Conservation (phyloP, 371 early-diverging fungal species). For the Mortierella sp. region DNA sequence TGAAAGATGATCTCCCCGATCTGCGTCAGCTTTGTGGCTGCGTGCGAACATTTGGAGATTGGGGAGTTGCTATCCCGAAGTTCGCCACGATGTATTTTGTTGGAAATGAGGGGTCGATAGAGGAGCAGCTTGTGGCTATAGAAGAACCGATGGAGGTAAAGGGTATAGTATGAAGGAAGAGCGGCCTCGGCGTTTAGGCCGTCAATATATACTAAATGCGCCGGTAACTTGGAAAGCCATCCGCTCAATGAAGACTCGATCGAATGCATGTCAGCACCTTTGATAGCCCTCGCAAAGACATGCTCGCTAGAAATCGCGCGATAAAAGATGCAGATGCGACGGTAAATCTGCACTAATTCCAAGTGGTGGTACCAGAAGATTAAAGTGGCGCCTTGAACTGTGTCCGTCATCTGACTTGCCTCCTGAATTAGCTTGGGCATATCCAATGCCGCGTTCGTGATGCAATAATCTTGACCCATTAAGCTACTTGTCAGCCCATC, state of each 20-base stretch:
- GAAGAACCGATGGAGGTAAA: constrained; percentile 54
- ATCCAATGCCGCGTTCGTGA: constrained; percentile 29
- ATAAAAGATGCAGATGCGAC: constrained; percentile 48
- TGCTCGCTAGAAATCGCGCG: constrained; percentile 35
- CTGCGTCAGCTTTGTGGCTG: constrained; percentile 43
- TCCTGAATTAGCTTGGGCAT: constrained; percentile 45
- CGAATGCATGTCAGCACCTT: constrained; percentile 29
- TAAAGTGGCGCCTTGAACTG: constrained; percentile 51
- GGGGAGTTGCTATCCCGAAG: constrained; percentile 39
- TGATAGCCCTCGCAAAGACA: constrained; percentile 17
- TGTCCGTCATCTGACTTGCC: constrained; percentile 50
- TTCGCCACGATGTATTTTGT: constrained; percentile 43
- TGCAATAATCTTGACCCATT: constrained; percentile 48
- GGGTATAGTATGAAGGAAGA: constrained; percentile 54
- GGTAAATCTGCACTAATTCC: constrained; percentile 46
- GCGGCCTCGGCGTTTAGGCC: constrained; percentile 17
- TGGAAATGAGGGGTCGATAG: constrained; percentile 47
- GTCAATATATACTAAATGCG: constrained; percentile 45
- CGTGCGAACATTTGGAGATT: constrained; percentile 44
- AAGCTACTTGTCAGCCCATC: constrained; percentile 52
- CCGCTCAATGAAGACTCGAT: constrained; percentile 28
- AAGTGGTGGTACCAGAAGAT: constrained; percentile 57
- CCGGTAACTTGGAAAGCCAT: constrained; percentile 47
- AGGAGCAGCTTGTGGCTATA: constrained; percentile 50
- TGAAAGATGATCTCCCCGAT: constrained; percentile 57